These are phyloP conservation scores for Cercophora newfieldiana DNA, from an alignment of 495 filamentous ascomycete genomes.

Conservation along the genomic window DNA sequence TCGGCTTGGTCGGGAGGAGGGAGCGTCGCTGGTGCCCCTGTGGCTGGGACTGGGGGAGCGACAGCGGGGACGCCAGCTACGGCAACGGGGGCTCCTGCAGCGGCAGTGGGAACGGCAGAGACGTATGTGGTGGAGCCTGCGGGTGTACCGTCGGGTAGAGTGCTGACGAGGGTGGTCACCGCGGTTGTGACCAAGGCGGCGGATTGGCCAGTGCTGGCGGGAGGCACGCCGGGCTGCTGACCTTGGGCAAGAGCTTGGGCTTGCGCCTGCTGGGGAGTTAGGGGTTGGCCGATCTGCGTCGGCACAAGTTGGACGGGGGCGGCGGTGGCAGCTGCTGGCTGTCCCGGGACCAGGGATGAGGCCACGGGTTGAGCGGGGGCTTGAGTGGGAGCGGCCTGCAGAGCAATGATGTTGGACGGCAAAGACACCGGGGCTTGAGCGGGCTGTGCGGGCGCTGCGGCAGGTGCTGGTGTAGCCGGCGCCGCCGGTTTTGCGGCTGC, in stretches of 20 bases:
- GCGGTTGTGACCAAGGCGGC: conserved; percentile 1
- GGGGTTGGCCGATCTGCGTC: not conserved
- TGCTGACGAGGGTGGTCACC: not conserved
- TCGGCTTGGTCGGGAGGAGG: too few relatives aligned
- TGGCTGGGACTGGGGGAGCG: not conserved
- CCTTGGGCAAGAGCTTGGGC: not conserved
- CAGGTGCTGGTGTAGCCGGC: not conserved
- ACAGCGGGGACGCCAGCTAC: not conserved
- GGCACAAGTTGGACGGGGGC: not conserved
- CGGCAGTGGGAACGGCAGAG: not conserved
- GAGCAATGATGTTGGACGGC: not conserved
- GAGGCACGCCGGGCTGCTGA: not conserved
- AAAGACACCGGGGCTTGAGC: not conserved
- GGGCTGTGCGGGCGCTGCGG: not conserved
- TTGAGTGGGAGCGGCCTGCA: not conserved
- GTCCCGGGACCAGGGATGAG: not conserved
- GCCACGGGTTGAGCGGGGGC: not conserved
- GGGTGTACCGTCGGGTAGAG: not conserved
- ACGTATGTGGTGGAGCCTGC: not conserved
- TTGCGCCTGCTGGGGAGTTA: not conserved
- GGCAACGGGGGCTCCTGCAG: not conserved
- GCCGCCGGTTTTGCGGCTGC: not conserved
- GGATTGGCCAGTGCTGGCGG: not conserved
- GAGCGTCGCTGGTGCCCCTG: too few relatives aligned
- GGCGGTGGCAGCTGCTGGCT: not conserved